phyloP scores from a whole-genome alignment of 2,329 filamentous ascomycete species.

The Furcasterigmium furcatum region DNA sequence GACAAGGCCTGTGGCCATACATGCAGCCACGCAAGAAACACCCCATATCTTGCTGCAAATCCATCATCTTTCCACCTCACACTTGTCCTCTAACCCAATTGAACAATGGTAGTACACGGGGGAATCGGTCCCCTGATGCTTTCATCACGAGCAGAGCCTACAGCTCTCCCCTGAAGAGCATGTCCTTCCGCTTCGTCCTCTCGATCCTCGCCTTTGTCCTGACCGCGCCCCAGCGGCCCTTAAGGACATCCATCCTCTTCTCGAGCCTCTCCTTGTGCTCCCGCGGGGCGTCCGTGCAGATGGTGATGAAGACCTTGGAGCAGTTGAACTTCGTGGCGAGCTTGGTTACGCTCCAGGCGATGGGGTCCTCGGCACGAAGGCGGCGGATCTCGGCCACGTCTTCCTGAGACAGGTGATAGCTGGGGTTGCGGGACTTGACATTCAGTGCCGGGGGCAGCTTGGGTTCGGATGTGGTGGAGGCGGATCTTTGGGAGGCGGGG shows the following conservation, averaged over 20 bases:
- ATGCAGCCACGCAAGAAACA: too few species aligned
- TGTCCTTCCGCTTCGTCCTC: conserved; percentile 45
- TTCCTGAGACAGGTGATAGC: conserved; percentile 49
- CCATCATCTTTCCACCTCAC: too few species aligned
- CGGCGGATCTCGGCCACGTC: conserved; percentile 59
- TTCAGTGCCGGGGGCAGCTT: conserved; percentile 28
- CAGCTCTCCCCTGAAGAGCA: conserved; percentile 50
- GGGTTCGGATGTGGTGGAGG: conserved; percentile 10
- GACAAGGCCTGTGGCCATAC: too few species aligned
- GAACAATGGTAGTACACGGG: neutral
- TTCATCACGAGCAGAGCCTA: conserved; percentile 22
- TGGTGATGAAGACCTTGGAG: conserved; percentile 47
- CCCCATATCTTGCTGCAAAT: too few species aligned
- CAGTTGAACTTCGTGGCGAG: conserved; percentile 48
- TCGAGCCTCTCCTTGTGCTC: conserved; percentile 45
- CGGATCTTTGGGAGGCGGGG: conserved; percentile 12
- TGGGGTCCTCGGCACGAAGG: conserved; percentile 50
- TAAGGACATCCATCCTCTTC: conserved; percentile 42
- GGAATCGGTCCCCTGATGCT: neutral
- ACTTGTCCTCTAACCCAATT: neutral
- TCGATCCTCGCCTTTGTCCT: conserved; percentile 53
- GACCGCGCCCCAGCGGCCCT: conserved; percentile 55
- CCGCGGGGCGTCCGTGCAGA: conserved; percentile 47
- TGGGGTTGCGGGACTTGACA: conserved; percentile 24
- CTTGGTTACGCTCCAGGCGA: conserved; percentile 48